Evolutionary conservation across 2,329 filamentous ascomycete genomes (phyloP).

Genomic region (Apiospora saccharicola): DNA sequence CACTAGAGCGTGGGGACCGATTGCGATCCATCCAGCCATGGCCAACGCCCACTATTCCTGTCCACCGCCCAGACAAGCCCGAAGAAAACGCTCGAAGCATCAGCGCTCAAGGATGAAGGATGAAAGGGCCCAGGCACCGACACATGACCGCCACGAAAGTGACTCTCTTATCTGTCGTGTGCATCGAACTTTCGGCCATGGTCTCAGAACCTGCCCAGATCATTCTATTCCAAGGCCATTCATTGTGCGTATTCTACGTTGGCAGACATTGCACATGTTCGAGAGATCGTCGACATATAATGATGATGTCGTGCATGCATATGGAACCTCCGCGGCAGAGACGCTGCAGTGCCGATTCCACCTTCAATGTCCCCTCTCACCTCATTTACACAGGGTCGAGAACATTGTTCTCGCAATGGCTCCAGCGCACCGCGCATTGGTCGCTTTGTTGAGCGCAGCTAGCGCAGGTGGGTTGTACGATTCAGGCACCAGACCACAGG

Average conservation of each 20-base stretch:
- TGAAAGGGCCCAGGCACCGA: neutral
- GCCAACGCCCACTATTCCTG: neutral
- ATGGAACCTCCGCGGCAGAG: neutral
- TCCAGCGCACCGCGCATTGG: neutral
- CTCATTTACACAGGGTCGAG: neutral
- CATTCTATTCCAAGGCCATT: neutral
- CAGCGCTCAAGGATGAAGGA: too few species aligned
- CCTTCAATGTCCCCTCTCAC: neutral
- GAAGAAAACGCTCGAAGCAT: neutral
- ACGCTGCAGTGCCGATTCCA: constrained; percentile 3
- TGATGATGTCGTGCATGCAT: neutral
- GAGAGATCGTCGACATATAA: neutral
- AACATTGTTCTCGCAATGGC: neutral
- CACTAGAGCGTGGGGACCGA: neutral
- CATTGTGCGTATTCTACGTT: neutral
- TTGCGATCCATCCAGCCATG: neutral
- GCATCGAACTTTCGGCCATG: neutral
- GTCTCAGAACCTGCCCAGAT: neutral
- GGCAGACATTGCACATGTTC: neutral
- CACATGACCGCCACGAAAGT: constrained; percentile 2
- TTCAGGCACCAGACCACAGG: constrained; percentile 1
- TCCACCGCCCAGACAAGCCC: too few species aligned
- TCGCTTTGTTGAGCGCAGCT: neutral
- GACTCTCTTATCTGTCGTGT: neutral
- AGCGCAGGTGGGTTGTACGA: neutral